These are phyloP conservation scores for Epichloe elymi DNA, from an alignment of 2,329 filamentous ascomycete species.

Conservation along the genomic window DNA sequence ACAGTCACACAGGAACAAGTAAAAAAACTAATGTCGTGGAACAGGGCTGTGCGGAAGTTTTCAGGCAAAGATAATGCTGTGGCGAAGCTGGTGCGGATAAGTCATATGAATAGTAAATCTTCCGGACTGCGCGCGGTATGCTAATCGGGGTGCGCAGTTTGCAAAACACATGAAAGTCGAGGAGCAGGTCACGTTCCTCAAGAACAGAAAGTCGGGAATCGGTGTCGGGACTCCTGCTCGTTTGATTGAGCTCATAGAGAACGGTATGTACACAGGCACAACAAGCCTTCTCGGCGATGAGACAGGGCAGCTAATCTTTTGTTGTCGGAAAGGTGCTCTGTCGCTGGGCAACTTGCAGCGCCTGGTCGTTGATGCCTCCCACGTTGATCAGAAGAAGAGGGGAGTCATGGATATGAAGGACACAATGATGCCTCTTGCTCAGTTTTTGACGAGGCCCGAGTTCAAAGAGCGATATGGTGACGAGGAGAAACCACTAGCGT, in stretches of 20 bases:
- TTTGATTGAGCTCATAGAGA: constrained; percentile 68
- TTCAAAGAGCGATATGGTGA: constrained; percentile 57
- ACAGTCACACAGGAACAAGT: background rate
- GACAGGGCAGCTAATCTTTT: background rate
- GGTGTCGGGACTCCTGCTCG: constrained; percentile 82
- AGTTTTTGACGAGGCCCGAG: constrained; percentile 56
- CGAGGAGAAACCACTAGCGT: constrained; percentile 41
- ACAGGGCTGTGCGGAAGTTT: constrained; percentile 60
- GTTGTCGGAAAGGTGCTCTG: constrained; percentile 41
- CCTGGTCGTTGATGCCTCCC: constrained; percentile 79
- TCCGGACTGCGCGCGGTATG: background rate
- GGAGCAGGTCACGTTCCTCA: constrained; percentile 67
- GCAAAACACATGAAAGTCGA: constrained; percentile 96
- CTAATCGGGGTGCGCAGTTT: constrained; percentile 38
- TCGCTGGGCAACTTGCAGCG: constrained; percentile 59
- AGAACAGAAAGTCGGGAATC: constrained; percentile 60
- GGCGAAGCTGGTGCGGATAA: constrained; percentile 54
- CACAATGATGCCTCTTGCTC: constrained; percentile 66
- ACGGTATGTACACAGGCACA: constrained; percentile 42
- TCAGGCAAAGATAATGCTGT: constrained; percentile 67
- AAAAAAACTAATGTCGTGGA: constrained; percentile 7
- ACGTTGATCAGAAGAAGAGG: constrained; percentile 89
- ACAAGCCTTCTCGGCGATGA: background rate
- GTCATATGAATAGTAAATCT: no score
- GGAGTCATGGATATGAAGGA: constrained; percentile 94